A percentile compares a stretch with the other conserved stretches of the same genome.
Conservation (phyloP, 2,329 filamentous ascomycete species). For the Cladosporium sphaerospermum region DNA sequence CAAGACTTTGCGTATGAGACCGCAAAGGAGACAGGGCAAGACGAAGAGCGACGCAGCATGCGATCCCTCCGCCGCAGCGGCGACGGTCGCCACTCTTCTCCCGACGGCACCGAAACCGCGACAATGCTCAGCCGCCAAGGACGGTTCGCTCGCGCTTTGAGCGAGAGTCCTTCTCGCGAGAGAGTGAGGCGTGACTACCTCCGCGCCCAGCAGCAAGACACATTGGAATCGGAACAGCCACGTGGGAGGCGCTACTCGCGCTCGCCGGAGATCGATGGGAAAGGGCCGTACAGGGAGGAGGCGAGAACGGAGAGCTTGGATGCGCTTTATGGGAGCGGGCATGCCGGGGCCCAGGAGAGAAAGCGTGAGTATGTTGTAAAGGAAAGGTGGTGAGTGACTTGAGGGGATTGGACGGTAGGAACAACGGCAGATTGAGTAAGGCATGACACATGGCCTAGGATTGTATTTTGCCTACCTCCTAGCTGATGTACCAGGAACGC, state of each 20-base stretch:
- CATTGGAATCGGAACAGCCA: background rate
- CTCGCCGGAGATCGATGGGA: constrained; percentile 10
- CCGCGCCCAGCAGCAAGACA: background rate
- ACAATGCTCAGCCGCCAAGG: constrained; percentile 8
- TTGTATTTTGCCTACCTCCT: too few species aligned
- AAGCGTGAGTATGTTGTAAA: constrained; percentile 1
- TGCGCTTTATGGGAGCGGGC: constrained; percentile 10
- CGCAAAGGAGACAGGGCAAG: background rate
- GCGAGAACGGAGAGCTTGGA: constrained; percentile 14
- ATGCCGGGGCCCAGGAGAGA: background rate
- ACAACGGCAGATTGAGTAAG: too few species aligned
- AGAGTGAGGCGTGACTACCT: constrained; percentile 4
- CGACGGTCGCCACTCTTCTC: background rate
- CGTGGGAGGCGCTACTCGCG: background rate
- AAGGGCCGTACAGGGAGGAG: constrained; percentile 19
- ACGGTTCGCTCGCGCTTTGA: constrained; percentile 18
- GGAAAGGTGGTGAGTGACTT: constrained; percentile 1
- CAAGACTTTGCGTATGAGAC: background rate
- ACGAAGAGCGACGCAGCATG: constrained; percentile 1
- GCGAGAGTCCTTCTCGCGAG: constrained; percentile 28
- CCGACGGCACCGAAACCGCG: constrained; percentile 11
- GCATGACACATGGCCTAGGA: too few species aligned
- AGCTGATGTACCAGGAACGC: too few species aligned
- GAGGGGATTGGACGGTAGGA: too few species aligned
- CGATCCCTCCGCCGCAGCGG: background rate